Conservation (phyloP, 2,329 filamentous ascomycete genomes). For the Tothia fuscella region DNA sequence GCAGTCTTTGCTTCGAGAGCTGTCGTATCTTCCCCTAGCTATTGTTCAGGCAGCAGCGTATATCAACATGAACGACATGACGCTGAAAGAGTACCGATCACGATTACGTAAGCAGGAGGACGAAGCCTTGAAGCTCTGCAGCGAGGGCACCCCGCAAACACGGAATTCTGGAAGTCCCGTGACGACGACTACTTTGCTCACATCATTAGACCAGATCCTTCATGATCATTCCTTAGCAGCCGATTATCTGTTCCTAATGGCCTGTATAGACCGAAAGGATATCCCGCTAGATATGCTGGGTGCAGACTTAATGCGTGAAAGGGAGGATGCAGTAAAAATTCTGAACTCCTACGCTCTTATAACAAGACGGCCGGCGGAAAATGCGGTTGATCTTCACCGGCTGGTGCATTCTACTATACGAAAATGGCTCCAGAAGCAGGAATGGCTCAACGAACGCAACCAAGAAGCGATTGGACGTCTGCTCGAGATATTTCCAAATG, state of each 20-base stretch:
- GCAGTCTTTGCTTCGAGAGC: conserved; percentile 6
- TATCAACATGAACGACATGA: conserved; percentile 13
- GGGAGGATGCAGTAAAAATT: conserved; percentile 11
- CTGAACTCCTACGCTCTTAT: conserved; percentile 16
- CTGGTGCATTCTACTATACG: conserved; percentile 13
- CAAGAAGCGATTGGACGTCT: no score
- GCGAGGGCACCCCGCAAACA: conserved; percentile 8
- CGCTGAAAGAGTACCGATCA: not conserved
- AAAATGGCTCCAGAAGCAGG: no score
- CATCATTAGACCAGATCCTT: conserved; percentile 15
- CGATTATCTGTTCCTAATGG: conserved; percentile 14
- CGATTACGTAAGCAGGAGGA: not conserved
- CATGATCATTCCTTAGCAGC: conserved; percentile 12
- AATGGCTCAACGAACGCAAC: no score
- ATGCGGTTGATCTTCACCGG: conserved; percentile 15
- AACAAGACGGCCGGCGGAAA: not conserved
- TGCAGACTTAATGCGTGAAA: no score
- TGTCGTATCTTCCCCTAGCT: conserved; percentile 16
- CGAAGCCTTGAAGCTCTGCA: no score
- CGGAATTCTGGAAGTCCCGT: conserved; percentile 10
- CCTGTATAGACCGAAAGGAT: conserved; percentile 16
- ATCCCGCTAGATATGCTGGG: conserved; percentile 12
- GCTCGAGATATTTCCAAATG: no score
- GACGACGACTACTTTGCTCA: conserved; percentile 15
- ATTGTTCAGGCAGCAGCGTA: conserved; percentile 16